A percentile compares a stretch with the other conserved stretches of the same genome.
These are phyloP conservation scores for Suhomyces coccinellae DNA, from an alignment of 1,139 yeast genomes.

Conservation along the genomic window DNA sequence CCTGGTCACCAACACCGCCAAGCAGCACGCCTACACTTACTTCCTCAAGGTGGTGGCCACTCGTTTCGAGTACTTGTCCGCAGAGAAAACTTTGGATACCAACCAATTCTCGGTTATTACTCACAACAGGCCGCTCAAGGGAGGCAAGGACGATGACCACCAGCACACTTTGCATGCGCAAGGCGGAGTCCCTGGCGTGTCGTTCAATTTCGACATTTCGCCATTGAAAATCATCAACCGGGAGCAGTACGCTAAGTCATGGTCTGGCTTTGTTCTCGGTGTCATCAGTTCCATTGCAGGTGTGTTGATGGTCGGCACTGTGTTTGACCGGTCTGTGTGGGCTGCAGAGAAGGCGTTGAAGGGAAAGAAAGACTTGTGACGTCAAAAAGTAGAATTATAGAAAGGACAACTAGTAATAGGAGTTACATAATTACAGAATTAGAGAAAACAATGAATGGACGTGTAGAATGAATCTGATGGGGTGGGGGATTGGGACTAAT, in stretches of 20 bases:
- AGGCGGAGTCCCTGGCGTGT: slow-evolving; percentile 92
- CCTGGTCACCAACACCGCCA: slow-evolving; percentile 41
- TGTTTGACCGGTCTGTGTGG: slow-evolving; percentile 83
- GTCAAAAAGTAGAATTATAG: no score
- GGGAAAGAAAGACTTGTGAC: slow-evolving; percentile 61
- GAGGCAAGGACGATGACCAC: slow-evolving; percentile 91
- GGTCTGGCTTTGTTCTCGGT: slow-evolving; percentile 85
- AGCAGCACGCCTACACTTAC: slow-evolving; percentile 71
- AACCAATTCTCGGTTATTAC: slow-evolving; percentile 90
- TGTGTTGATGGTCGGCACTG: slow-evolving; percentile 86
- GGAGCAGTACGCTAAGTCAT: slow-evolving; percentile 74
- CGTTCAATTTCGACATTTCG: slow-evolving; percentile 85
- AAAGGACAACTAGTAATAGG: no score
- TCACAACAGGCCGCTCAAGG: slow-evolving; percentile 80
- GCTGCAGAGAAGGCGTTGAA: slow-evolving; percentile 81
- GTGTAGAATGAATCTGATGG: no score
- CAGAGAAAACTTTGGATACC: slow-evolving; percentile 59
- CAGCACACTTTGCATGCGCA: slow-evolving; percentile 79
- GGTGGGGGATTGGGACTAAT: no score
- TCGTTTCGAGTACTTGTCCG: slow-evolving; percentile 67
- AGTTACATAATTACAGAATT: no score
- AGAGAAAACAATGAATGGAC: no score
- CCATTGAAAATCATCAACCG: slow-evolving; percentile 89
- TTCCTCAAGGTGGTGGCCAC: slow-evolving; percentile 90
- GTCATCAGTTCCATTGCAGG: slow-evolving; percentile 92